Conservation (phyloP, 805 yeast genomes). For the Yueomyces sinensis region DNA sequence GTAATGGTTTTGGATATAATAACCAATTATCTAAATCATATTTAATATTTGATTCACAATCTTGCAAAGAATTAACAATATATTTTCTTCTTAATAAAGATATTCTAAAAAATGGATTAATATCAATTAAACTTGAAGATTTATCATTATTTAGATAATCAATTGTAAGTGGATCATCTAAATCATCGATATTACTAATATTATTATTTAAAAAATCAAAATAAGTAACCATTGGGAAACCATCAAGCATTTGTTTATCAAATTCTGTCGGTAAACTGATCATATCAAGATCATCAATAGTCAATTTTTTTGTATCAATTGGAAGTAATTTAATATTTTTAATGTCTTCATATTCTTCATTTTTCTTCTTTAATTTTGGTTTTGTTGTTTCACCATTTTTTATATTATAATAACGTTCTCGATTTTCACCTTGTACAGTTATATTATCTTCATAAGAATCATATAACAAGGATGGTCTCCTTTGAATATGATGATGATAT, state of each 20-base stretch:
- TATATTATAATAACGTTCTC: background rate
- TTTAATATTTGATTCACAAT: conserved; percentile 59
- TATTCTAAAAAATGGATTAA: conserved; percentile 9
- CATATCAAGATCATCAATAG: conserved; percentile 23
- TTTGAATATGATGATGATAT: no score
- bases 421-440: background rate
- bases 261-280: conserved; percentile 15
- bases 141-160: conserved; percentile 55
- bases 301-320: conserved; percentile 1
- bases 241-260: conserved; percentile 21
- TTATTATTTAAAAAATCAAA: background rate
- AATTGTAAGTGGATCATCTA: conserved; percentile 50
- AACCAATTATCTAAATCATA: conserved; percentile 48
- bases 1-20: conserved; percentile 69
- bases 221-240: conserved; percentile 17
- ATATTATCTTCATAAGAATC: conserved; percentile 7
- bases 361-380: background rate
- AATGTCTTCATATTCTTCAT: background rate
- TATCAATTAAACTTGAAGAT: background rate
- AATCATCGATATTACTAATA: background rate
- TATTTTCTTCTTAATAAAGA: conserved; percentile 54
- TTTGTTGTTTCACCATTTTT: no score
- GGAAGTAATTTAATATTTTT: background rate
- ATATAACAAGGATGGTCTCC: conserved; percentile 11
- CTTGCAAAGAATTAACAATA: conserved; percentile 49